Evolutionary conservation across 306 rosid genomes (phyloP).

Genomic region (Trifolium subterraneum): DNA sequence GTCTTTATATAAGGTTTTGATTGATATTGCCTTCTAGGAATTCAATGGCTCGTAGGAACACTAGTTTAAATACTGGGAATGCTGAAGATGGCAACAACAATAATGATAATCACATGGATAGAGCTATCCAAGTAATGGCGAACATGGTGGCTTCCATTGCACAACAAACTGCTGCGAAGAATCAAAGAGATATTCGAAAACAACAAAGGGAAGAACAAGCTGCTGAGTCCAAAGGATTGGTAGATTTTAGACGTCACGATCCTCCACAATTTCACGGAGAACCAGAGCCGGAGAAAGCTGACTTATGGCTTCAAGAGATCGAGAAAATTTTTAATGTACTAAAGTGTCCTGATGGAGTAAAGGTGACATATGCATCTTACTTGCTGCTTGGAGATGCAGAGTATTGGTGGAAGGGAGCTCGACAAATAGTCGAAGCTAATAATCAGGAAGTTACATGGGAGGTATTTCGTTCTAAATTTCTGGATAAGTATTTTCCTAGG

Average conservation of each 20-base stretch:
- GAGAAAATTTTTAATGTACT: not conserved
- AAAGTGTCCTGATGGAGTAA: not conserved
- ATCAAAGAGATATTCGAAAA: not conserved
- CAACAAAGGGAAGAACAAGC: not conserved
- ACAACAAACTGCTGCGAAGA: not conserved
- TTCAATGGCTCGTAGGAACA: not conserved
- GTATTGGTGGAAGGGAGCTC: not conserved
- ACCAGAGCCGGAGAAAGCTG: not conserved
- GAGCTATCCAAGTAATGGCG: not conserved
- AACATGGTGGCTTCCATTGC: not conserved
- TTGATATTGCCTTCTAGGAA: not conserved
- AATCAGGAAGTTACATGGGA: not conserved
- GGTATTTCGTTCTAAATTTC: not conserved
- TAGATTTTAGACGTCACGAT: not conserved
- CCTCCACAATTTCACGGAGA: not conserved
- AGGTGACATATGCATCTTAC: not conserved
- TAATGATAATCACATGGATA: not conserved
- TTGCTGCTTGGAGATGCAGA: not conserved
- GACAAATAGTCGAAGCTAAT: not conserved
- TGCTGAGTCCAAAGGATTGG: not conserved
- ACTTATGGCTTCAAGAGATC: not conserved
- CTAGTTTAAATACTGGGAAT: not conserved
- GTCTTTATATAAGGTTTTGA: not conserved
- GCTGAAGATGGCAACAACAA: not conserved
- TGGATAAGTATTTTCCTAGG: not conserved